Evolutionary conservation across 2,329 filamentous ascomycete species (phyloP).

Genomic region (Talaromyces verruculosus): DNA sequence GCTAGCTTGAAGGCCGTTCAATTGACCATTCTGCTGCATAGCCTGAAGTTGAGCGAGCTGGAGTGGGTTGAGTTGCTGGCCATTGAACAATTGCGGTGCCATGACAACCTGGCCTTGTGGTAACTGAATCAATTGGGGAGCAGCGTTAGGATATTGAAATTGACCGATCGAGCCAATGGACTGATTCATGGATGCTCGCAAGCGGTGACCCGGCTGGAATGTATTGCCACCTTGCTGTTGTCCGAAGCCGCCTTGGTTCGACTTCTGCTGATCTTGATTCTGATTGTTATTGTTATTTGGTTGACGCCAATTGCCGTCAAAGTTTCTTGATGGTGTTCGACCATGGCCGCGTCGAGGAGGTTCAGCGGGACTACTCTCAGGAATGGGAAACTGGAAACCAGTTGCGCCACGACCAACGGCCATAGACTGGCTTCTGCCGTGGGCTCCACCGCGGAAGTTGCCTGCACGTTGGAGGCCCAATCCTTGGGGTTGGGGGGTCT

Average conservation of each 20-base stretch:
- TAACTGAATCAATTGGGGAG: constrained; percentile 84
- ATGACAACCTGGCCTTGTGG: constrained; percentile 80
- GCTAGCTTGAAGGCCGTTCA: constrained; percentile 66
- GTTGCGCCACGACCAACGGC: constrained; percentile 61
- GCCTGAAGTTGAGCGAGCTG: constrained; percentile 90
- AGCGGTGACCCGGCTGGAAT: constrained; percentile 91
- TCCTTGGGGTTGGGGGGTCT: constrained; percentile 58
- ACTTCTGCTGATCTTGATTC: constrained; percentile 52
- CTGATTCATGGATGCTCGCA: constrained; percentile 79
- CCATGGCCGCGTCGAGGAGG: constrained; percentile 79
- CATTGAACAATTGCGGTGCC: constrained; percentile 77
- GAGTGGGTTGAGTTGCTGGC: constrained; percentile 82
- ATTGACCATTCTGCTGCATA: constrained; percentile 85
- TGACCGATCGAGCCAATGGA: constrained; percentile 79
- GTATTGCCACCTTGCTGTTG: constrained; percentile 69
- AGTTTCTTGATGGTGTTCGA: constrained; percentile 84
- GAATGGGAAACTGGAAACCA: constrained; percentile 66
- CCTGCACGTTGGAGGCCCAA: constrained; percentile 62
- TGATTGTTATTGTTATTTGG: constrained; percentile 57
- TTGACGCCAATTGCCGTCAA: constrained; percentile 97
- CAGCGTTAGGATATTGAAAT: constrained; percentile 78
- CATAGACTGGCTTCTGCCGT: constrained; percentile 51
- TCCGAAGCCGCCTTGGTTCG: constrained; percentile 61
- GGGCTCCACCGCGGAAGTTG: constrained; percentile 82
- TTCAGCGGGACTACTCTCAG: constrained; percentile 60